phyloP scores from a whole-genome alignment of 169 alveolate species.

The Ichthyophthirius multifiliis region DNA sequence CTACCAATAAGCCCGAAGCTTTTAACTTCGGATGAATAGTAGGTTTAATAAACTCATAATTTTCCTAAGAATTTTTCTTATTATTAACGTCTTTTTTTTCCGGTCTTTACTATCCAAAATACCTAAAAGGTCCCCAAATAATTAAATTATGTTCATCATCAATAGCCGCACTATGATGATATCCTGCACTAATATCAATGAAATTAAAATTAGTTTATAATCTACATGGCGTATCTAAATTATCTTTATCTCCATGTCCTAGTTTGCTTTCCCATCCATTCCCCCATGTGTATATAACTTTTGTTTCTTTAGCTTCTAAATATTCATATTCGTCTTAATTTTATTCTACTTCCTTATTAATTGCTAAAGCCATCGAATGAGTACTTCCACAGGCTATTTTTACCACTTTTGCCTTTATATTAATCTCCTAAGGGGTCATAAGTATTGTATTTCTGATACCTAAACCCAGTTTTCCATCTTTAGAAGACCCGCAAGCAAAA shows the following conservation, averaged over 20 bases:
- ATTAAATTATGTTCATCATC: constrained; percentile 60
- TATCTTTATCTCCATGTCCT: constrained; percentile 63
- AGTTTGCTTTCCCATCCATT: constrained; percentile 75
- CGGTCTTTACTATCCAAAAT: constrained; percentile 49
- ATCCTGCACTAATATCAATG: constrained; percentile 67
- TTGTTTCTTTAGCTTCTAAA: constrained; percentile 7
- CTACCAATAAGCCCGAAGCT: not conserved
- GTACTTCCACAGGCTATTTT: constrained; percentile 28
- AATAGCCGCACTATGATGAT: constrained; percentile 64
- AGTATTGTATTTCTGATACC: constrained; percentile 41
- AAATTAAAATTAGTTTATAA: constrained; percentile 39
- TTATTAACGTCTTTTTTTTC: constrained; percentile 42
- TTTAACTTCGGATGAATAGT: constrained; percentile 19
- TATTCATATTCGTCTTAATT: constrained; percentile 16
- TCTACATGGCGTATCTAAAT: constrained; percentile 46
- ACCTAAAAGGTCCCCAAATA: constrained; percentile 72
- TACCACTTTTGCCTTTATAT: not conserved
- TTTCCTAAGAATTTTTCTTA: constrained; percentile 7
- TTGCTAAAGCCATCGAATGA: constrained; percentile 32
- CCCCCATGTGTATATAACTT: constrained; percentile 77
- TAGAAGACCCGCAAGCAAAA: constrained; percentile 62
- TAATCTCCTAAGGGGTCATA: constrained; percentile 4
- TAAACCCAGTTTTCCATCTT: constrained; percentile 72
- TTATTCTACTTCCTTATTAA: constrained; percentile 19
- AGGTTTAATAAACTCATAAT: constrained; percentile 20